Base-by-base conservation (phyloP, 768 basidiomycete species). In the Hirschioporus abietinus region DNA sequence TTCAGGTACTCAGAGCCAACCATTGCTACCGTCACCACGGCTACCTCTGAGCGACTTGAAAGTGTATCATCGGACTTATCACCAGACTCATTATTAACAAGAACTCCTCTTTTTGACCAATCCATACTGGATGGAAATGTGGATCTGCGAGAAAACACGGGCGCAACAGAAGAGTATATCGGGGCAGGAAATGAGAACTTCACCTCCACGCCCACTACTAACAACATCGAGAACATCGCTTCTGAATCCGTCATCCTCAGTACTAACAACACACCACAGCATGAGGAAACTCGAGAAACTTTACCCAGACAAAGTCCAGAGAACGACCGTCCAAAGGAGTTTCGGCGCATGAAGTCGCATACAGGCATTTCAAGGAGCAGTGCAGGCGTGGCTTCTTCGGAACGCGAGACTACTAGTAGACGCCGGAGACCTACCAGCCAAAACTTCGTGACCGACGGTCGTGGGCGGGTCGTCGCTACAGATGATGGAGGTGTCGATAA, bases 391-490 rank as follows among this genome's bases (percentile, higher is more conserved):
- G 12, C 42, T 52, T 52, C 42, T 3, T 20, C 42, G 5, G 42
- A 52, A 1, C 42, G 42, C 42, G 42, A 52, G 42, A 52, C 42
- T 15, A 15, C 5, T 5, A 52, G 42, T 15, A 52, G 42, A 52
- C 12, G 42, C 15, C 42, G 42, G 42, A 12, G 42, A 20, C 42
- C 42, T 20, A 52, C 42, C 1, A 52, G 42, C 42, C 42, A 52
- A 20, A 52, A 52, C 7, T 88, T 88, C 70, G 78, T 86, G 66
- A 88, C 88, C 17, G 88, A 89, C 73, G 87, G 87, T 27, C 80
- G 88, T 60, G 87, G 87, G 9, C 78, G 87, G 65, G 87, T 88
- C 24, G 83, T 88, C 62, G 78, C 78, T 77, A 77, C 60, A 15
- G 60, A 25, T 17, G 60, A 61, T 34, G 60, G 60, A 17, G 60